These are phyloP conservation scores for Musa schizocarpa DNA, from an alignment of 176 grass and related monocot species.

Conservation along the genomic window DNA sequence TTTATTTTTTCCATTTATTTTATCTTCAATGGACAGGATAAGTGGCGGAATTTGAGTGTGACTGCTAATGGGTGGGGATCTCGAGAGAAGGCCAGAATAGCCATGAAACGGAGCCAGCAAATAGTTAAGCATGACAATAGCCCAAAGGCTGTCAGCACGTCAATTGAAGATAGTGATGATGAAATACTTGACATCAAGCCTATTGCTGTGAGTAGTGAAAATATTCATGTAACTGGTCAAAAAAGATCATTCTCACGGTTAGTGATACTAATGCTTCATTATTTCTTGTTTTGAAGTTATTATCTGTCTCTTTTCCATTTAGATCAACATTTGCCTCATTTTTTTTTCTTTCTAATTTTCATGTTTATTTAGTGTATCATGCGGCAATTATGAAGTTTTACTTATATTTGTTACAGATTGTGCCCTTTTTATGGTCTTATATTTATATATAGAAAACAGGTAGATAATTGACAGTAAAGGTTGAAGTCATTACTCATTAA, in stretches of 20 bases:
- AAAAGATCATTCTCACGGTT: slow-evolving; percentile 64
- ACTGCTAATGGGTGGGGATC: slow-evolving; percentile 41
- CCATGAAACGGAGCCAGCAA: slow-evolving; percentile 54
- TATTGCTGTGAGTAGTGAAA: slow-evolving; percentile 39
- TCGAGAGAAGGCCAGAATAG: slow-evolving; percentile 49
- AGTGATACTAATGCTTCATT: slow-evolving; percentile 17
- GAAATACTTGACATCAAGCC: slow-evolving; percentile 43
- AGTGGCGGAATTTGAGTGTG: slow-evolving; percentile 93
- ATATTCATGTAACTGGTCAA: slow-evolving; percentile 25
- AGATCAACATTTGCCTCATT: too few relatives aligned
- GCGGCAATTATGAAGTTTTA: too few relatives aligned
- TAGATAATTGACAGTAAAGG: too few relatives aligned
- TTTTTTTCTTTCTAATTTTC: too few relatives aligned
- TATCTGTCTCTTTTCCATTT: too few relatives aligned
- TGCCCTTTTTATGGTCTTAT: too few relatives aligned
- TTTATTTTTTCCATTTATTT: neutral
- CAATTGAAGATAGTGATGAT: slow-evolving; percentile 25
- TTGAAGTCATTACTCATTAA: too few relatives aligned
- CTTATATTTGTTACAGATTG: too few relatives aligned
- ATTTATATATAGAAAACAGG: too few relatives aligned
- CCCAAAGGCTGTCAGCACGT: slow-evolving; percentile 32
- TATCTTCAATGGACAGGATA: slow-evolving; percentile 40
- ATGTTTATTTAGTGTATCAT: too few relatives aligned
- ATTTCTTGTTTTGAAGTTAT: neutral
- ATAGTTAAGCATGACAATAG: slow-evolving; percentile 26